Conservation (phyloP, 305 asterid genomes). For the Nicotiana rustica region DNA sequence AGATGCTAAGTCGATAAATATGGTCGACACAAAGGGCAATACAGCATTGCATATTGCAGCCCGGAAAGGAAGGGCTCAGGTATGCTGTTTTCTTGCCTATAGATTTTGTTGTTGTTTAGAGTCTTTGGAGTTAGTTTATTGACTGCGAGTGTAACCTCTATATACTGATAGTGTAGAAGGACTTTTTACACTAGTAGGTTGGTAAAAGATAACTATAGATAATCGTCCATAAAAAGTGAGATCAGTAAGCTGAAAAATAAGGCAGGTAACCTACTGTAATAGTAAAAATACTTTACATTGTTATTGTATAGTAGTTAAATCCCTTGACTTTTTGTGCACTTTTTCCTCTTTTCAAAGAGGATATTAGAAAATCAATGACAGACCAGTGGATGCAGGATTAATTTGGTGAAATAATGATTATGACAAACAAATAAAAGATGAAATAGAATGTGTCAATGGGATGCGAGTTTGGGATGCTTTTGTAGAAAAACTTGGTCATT, state of each 20-base stretch:
- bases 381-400: no score
- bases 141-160: neutral
- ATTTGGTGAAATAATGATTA: no score
- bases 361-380: no score
- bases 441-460: no score
- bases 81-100: constrained; percentile 28
- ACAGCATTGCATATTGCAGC: constrained; percentile 62
- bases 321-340: no score
- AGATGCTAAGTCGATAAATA: constrained; percentile 51
- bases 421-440: no score
- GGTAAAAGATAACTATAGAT: neutral
- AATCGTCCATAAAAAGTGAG: neutral
- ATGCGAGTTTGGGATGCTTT: no score
- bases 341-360: no score
- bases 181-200: neutral
- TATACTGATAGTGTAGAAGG: neutral
- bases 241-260: neutral
- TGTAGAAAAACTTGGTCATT: no score
- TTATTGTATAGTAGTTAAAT: no score
- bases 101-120: neutral
- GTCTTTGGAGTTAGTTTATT: neutral
- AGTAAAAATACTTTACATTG: no score
- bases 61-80: constrained; percentile 61
- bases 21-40: constrained; percentile 61
- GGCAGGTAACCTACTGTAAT: no score